Evolutionary conservation across 176 grass and related monocot species (phyloP).

Genomic region (bread wheat (Triticum aestivum)): DNA sequence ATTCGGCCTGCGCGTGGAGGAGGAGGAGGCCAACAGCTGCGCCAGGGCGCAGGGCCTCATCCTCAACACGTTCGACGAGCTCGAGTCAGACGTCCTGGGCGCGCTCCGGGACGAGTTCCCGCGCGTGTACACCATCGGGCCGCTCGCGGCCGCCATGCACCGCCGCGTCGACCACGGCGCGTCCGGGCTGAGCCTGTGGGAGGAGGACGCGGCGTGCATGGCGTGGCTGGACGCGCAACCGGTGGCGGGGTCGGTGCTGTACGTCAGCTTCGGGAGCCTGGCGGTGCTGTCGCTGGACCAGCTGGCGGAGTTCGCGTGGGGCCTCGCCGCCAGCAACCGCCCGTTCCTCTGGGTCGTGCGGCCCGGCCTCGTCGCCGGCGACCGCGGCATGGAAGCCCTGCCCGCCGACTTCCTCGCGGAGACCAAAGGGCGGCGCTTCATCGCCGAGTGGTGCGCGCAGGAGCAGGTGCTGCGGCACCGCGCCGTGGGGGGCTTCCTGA

Average conservation of each 20-base stretch:
- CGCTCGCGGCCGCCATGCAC: conserved; percentile 34
- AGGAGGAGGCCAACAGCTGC: conserved; percentile 51
- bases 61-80: conserved; percentile 55
- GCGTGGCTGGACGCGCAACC: conserved; percentile 52
- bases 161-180: not conserved
- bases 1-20: conserved; percentile 51
- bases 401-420: conserved; percentile 14
- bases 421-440: conserved; percentile 20
- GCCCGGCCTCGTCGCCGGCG: not conserved
- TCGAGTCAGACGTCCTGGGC: conserved; percentile 42
- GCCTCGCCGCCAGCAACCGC: conserved; percentile 11
- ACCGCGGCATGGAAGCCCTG: conserved; percentile 26
- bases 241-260: conserved; percentile 34
- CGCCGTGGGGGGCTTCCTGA: conserved; percentile 56
- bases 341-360: conserved; percentile 53
- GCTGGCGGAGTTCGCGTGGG: conserved; percentile 42
- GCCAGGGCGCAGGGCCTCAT: conserved; percentile 44
- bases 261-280: conserved; percentile 64
- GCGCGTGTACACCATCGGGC: conserved; percentile 36
- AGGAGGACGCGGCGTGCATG: conserved; percentile 50
- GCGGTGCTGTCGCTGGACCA: conserved; percentile 28
- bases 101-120: conserved; percentile 45
- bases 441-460: conserved; percentile 58
- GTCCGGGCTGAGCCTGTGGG: conserved; percentile 44
- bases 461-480: conserved; percentile 56